phyloP scores from a whole-genome alignment of 2,329 filamentous ascomycete genomes.

The Ophiostoma pallidulum region DNA sequence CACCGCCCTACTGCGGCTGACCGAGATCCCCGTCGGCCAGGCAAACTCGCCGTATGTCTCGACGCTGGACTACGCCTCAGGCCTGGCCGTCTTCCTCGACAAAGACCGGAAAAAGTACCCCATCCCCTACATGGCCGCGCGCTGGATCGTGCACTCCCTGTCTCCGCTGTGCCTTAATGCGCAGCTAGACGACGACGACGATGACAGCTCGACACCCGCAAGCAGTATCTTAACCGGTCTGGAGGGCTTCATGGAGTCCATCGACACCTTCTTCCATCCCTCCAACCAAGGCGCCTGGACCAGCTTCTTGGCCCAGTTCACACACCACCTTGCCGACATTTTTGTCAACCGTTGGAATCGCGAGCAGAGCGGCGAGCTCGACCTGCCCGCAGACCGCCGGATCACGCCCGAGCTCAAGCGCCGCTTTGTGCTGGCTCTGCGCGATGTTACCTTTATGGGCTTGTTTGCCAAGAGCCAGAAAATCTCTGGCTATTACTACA shows the following conservation, averaged over 20 bases:
- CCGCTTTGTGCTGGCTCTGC: slow-evolving; percentile 80
- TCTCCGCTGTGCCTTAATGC: slow-evolving; percentile 72
- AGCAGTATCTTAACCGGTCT: slow-evolving; percentile 76
- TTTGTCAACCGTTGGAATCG: slow-evolving; percentile 98
- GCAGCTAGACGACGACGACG: background rate
- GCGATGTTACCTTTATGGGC: slow-evolving; percentile 95
- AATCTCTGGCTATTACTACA: slow-evolving; percentile 84
- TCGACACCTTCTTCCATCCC: slow-evolving; percentile 97
- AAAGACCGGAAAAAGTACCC: slow-evolving; percentile 92
- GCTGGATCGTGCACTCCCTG: slow-evolving; percentile 87
- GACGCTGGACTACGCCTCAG: slow-evolving; percentile 71
- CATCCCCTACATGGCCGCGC: slow-evolving; percentile 79
- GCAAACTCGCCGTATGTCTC: slow-evolving; percentile 84
- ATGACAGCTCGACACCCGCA: slow-evolving; percentile 25
- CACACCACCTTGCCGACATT: slow-evolving; percentile 87
- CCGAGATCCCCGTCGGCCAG: slow-evolving; percentile 95
- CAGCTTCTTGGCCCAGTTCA: slow-evolving; percentile 76
- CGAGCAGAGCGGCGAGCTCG: slow-evolving; percentile 85
- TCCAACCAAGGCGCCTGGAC: slow-evolving; percentile 94
- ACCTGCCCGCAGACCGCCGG: slow-evolving; percentile 67
- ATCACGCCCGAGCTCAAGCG: slow-evolving; percentile 74
- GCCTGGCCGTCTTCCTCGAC: slow-evolving; percentile 77
- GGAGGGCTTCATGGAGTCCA: slow-evolving; percentile 84
- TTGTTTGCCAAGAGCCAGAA: slow-evolving; percentile 93
- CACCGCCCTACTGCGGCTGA: slow-evolving; percentile 76